Conservation (phyloP, 2,329 filamentous ascomycete genomes). For the Neodidymelliopsis sp. region DNA sequence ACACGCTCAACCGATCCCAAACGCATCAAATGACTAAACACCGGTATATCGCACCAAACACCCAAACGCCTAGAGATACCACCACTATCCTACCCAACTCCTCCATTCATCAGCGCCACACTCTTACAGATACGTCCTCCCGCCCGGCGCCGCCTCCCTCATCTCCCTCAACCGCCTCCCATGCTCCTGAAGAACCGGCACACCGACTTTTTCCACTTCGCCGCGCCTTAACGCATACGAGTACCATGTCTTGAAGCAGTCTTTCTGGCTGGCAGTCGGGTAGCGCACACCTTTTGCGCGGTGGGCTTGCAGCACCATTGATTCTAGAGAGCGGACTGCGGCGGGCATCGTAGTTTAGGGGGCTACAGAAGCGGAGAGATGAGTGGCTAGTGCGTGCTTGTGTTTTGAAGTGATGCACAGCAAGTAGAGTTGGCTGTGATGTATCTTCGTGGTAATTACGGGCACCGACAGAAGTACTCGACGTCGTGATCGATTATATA, state of each 20-base stretch:
- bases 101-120: too few relatives aligned
- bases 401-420: not conserved
- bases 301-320: constrained; percentile 44
- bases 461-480: too few relatives aligned
- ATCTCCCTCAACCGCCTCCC: constrained; percentile 32
- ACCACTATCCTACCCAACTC: too few relatives aligned
- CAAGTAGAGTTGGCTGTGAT: too few relatives aligned
- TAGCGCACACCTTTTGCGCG: constrained; percentile 47
- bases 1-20: too few relatives aligned
- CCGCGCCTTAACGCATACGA: constrained; percentile 42
- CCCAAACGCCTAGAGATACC: too few relatives aligned
- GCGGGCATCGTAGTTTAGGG: constrained; percentile 37
- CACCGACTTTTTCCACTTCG: constrained; percentile 28
- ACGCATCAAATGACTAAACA: too few relatives aligned
- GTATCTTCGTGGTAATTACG: too few relatives aligned
- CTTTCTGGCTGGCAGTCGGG: constrained; percentile 39
- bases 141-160: constrained; percentile 35
- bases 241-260: constrained; percentile 49
- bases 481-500: too few relatives aligned
- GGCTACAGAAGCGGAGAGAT: too few relatives aligned
- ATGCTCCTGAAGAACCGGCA: constrained; percentile 33
- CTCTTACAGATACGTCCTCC: constrained; percentile 41
- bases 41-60: too few relatives aligned
- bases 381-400: not conserved
- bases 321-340: constrained; percentile 38